Conservation (phyloP, 2,329 filamentous ascomycete species). For the Trichoderma afroharzianum region DNA sequence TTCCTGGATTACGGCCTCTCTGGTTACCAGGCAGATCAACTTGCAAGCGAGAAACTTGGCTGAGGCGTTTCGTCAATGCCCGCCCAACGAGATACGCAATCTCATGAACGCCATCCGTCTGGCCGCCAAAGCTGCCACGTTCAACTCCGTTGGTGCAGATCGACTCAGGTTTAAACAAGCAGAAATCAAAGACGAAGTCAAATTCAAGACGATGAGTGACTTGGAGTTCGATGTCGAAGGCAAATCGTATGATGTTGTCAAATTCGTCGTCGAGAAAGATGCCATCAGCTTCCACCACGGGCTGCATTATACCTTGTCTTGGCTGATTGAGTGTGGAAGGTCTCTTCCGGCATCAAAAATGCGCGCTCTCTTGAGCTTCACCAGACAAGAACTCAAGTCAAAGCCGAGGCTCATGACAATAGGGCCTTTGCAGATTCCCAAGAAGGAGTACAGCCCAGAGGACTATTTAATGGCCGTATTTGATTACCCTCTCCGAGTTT, state of each 20-base stretch:
- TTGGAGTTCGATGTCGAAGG: constrained; percentile 72
- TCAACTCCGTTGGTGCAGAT: constrained; percentile 88
- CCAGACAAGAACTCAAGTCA: constrained; percentile 64
- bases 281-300: constrained; percentile 97
- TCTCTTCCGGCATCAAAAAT: constrained; percentile 66
- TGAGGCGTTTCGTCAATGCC: constrained; percentile 73
- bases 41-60: constrained; percentile 83
- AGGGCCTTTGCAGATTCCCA: constrained; percentile 53
- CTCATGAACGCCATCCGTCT: constrained; percentile 70
- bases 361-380: constrained; percentile 66
- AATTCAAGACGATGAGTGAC: constrained; percentile 72
- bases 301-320: constrained; percentile 92
- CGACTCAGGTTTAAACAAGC: constrained; percentile 77
- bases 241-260: constrained; percentile 66
- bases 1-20: constrained; percentile 92
- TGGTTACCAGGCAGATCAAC: constrained; percentile 94
- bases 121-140: constrained; percentile 76
- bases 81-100: constrained; percentile 60
- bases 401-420: constrained; percentile 55
- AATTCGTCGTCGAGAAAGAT: constrained; percentile 83
- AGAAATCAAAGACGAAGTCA: constrained; percentile 82
- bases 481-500: constrained; percentile 89
- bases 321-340: constrained; percentile 88
- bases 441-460: constrained; percentile 59
- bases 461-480: constrained; percentile 85